These are phyloP conservation scores for Saturnispora sekii DNA, from an alignment of 805 yeast genomes.

Conservation along the genomic window DNA sequence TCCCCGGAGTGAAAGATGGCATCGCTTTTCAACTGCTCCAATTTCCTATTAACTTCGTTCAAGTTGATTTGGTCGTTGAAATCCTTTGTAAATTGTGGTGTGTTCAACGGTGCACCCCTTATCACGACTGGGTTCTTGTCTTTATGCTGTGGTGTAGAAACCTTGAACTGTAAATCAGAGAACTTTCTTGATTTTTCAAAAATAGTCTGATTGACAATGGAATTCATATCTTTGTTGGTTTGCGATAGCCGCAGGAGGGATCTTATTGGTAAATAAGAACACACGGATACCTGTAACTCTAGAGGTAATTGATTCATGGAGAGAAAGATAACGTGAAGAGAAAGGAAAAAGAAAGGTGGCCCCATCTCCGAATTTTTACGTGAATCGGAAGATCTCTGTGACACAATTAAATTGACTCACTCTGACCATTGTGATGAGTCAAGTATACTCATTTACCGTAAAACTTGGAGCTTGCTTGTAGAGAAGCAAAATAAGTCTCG, in stretches of 20 bases:
- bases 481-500: too few species aligned
- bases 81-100: neutral
- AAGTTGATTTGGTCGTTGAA: neutral
- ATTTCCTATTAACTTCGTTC: neutral
- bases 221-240: conserved; percentile 8
- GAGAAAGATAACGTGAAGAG: too few species aligned
- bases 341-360: too few species aligned
- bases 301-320: conserved; percentile 11
- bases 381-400: too few species aligned
- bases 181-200: neutral
- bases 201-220: conserved; percentile 1
- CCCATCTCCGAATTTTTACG: too few species aligned
- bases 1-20: neutral
- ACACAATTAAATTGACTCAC: too few species aligned
- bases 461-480: too few species aligned
- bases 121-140: neutral
- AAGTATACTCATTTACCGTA: too few species aligned
- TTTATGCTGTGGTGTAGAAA: conserved; percentile 19
- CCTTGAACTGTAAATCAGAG: neutral
- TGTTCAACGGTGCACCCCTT: neutral
- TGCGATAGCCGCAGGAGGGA: conserved; percentile 10
- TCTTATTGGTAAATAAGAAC: conserved; percentile 9
- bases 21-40: neutral
- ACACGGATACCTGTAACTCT: conserved; percentile 15
- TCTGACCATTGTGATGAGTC: too few species aligned